These are phyloP conservation scores for Ustilago trichophora DNA, from an alignment of 1,284 basidiomycete species.

Conservation along the genomic window DNA sequence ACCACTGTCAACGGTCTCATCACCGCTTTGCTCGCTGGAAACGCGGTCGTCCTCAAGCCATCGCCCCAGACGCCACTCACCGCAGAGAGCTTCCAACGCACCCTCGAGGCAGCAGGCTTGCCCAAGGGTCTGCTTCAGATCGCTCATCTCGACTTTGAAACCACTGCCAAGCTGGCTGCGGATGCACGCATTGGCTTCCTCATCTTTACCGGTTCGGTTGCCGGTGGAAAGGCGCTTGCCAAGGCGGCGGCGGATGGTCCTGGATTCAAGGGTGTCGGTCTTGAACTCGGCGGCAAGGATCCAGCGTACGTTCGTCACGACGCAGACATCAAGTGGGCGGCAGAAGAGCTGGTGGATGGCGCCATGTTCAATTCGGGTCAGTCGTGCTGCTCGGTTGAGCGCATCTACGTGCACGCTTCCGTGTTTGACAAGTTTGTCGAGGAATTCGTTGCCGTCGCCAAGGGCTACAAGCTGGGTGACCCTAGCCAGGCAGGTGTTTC, in stretches of 20 bases:
- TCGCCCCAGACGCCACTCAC: slow-evolving; percentile 91
- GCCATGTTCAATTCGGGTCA: slow-evolving; percentile 96
- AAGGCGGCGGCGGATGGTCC: slow-evolving; percentile 71
- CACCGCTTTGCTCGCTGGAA: slow-evolving; percentile 71
- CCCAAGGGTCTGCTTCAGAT: slow-evolving; percentile 81
- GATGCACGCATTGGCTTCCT: slow-evolving; percentile 81
- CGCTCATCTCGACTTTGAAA: slow-evolving; percentile 80
- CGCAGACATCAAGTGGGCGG: slow-evolving; percentile 83
- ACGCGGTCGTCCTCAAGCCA: slow-evolving; percentile 88
- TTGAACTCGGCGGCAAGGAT: slow-evolving; percentile 92
- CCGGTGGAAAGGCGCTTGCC: slow-evolving; percentile 75
- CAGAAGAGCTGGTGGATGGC: slow-evolving; percentile 88
- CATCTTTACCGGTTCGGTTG: slow-evolving; percentile 86
- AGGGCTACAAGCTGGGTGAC: slow-evolving; percentile 85
- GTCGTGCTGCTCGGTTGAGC: slow-evolving; percentile 86
- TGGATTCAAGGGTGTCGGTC: slow-evolving; percentile 77
- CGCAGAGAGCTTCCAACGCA: slow-evolving; percentile 80
- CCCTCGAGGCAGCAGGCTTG: slow-evolving; percentile 78
- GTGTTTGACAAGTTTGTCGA: slow-evolving; percentile 83
- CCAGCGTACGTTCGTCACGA: slow-evolving; percentile 89
- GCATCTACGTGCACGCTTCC: slow-evolving; percentile 89
- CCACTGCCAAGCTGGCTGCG: slow-evolving; percentile 73
- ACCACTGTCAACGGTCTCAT: slow-evolving; percentile 81
- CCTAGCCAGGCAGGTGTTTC: slow-evolving; percentile 78
- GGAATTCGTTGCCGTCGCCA: slow-evolving; percentile 78